These are phyloP conservation scores for Caloboletus firmus DNA, from an alignment of 1,284 basidiomycete species.

Conservation along the genomic window DNA sequence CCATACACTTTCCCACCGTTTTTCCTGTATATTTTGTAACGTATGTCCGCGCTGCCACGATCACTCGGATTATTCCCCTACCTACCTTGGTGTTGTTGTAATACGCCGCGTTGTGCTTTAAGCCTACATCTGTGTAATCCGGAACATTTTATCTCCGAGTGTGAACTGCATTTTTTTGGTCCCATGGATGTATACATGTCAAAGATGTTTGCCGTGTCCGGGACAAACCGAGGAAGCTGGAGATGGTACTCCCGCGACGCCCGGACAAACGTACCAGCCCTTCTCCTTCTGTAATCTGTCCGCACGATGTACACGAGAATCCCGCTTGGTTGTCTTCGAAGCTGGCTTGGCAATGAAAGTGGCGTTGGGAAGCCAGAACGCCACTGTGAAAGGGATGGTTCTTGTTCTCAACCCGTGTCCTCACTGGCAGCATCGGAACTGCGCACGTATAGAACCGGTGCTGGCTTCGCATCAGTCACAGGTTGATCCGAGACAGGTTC, in stretches of 20 bases:
- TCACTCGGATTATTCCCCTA: conserved; percentile 14
- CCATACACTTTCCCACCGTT: neutral
- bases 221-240: neutral
- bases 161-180: too few relatives aligned
- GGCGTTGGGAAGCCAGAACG: conserved; percentile 1
- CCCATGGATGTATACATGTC: too few relatives aligned
- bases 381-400: neutral
- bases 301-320: conserved; percentile 2
- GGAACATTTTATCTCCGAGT: neutral
- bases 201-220: too few relatives aligned
- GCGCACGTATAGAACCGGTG: neutral
- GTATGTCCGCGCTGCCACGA: conserved; percentile 18
- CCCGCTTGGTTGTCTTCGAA: neutral
- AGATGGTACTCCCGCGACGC: neutral
- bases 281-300: neutral
- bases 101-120: conserved; percentile 12
- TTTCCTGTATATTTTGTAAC: conserved; percentile 26
- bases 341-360: neutral
- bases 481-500: too few relatives aligned
- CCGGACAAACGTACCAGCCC: neutral
- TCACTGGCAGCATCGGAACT: neutral
- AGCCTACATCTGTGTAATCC: conserved; percentile 11
- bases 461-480: neutral
- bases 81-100: conserved; percentile 16
- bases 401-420: neutral